Evolutionary conservation across 164 flowering plant species (phyloP).

Genomic region (Nelumbo lutea): DNA sequence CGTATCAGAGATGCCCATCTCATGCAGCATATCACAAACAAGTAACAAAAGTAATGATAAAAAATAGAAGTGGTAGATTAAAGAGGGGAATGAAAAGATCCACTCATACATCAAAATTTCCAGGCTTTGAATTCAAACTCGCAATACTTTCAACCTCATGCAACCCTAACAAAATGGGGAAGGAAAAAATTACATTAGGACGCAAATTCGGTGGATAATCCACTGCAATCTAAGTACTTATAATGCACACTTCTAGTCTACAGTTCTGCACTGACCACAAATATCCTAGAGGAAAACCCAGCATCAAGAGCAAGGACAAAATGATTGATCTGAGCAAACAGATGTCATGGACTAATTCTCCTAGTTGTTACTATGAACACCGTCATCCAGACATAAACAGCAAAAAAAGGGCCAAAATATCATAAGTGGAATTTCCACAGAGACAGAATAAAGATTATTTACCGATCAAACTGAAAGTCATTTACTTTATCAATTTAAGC

Average conservation of each 20-base stretch:
- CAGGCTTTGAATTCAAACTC: background rate
- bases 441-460: no score
- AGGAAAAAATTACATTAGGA: background rate
- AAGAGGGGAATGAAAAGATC: background rate
- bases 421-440: no score
- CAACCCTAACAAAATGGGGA: no score
- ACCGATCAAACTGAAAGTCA: no score
- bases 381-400: no score
- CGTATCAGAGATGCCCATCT: background rate
- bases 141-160: background rate
- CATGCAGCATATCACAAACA: background rate
- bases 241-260: background rate
- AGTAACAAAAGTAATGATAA: background rate
- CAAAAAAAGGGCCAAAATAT: no score
- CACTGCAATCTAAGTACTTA: background rate
- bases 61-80: background rate
- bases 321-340: background rate
- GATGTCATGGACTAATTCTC: background rate
- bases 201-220: background rate
- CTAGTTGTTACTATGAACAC: background rate
- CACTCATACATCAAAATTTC: background rate
- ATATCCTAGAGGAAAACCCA: background rate
- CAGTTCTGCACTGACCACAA: background rate
- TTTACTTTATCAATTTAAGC: no score
- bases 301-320: background rate